phyloP scores from a whole-genome alignment of 2,329 filamentous ascomycete genomes.

The Ophiocordyceps sinensis region DNA sequence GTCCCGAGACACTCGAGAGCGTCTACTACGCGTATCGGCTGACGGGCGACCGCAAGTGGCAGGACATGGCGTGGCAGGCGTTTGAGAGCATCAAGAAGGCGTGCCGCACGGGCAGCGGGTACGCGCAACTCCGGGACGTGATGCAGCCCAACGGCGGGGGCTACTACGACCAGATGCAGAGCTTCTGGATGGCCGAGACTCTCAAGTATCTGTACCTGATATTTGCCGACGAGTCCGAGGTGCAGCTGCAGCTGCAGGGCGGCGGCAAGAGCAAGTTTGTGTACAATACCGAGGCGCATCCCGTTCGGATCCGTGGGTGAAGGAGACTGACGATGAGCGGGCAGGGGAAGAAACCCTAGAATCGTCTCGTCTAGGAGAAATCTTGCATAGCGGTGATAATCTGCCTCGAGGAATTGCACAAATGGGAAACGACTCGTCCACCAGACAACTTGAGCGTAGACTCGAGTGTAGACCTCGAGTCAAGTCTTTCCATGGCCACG shows the following conservation, averaged over 20 bases:
- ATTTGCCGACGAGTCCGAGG: constrained; percentile 42
- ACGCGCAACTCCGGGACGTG: constrained; percentile 50
- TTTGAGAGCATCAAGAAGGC: constrained; percentile 54
- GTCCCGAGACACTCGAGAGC: constrained; percentile 71
- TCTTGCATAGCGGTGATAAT: too few relatives aligned
- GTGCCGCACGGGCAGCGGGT: constrained; percentile 51
- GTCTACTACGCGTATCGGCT: constrained; percentile 78
- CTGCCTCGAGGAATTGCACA: too few relatives aligned
- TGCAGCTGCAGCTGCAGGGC: constrained; percentile 36
- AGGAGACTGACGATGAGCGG: too few relatives aligned
- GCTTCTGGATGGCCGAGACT: constrained; percentile 78
- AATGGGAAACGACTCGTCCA: too few relatives aligned
- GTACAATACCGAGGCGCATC: constrained; percentile 36
- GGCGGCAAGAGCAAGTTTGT: constrained; percentile 31
- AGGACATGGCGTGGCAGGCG: constrained; percentile 72
- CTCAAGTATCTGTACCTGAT: constrained; percentile 74
- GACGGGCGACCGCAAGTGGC: constrained; percentile 61
- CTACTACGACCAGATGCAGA: constrained; percentile 62
- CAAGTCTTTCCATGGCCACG: too few relatives aligned
- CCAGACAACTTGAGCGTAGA: too few relatives aligned
- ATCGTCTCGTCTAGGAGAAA: too few relatives aligned
- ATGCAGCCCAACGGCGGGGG: constrained; percentile 46
- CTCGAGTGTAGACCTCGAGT: too few relatives aligned
- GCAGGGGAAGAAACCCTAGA: too few relatives aligned
- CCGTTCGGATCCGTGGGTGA: constrained; percentile 14